Evolutionary conservation across 2,329 filamentous ascomycete species (phyloP).

Genomic region (Colletotrichum siamense): DNA sequence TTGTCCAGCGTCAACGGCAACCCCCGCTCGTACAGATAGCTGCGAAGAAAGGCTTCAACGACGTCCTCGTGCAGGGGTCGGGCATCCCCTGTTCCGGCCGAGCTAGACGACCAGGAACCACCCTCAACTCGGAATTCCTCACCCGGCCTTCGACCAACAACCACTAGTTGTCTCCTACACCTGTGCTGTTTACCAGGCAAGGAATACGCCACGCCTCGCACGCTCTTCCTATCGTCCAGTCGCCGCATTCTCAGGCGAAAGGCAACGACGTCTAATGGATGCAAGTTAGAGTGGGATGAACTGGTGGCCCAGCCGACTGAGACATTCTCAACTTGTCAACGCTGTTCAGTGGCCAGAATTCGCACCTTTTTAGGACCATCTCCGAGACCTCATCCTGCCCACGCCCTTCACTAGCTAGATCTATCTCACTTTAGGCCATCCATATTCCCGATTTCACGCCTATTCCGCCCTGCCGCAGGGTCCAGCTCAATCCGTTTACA

Average conservation of each 20-base stretch:
- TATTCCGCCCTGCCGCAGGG: neutral
- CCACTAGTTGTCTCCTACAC: neutral
- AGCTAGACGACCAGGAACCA: neutral
- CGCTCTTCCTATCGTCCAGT: neutral
- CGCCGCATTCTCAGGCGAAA: neutral
- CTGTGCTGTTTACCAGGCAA: neutral
- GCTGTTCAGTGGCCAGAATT: neutral
- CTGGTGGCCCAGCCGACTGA: neutral
- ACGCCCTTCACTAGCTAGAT: neutral
- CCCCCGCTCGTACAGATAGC: neutral
- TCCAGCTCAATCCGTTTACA: neutral
- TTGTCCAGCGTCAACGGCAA: neutral
- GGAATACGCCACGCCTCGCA: neutral
- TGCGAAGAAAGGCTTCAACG: neutral
- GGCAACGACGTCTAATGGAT: neutral
- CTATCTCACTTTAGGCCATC: neutral
- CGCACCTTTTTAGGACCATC: neutral
- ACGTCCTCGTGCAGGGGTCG: neutral
- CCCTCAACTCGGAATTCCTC: neutral
- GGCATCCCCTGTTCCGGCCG: conserved; percentile 7
- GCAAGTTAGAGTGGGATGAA: neutral
- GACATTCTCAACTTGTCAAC: conserved; percentile 2
- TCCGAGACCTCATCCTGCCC: neutral
- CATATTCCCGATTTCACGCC: neutral
- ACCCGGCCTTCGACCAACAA: neutral